phyloP scores from a whole-genome alignment of 805 yeast species.

The Wickerhamiella sorbophila region DNA sequence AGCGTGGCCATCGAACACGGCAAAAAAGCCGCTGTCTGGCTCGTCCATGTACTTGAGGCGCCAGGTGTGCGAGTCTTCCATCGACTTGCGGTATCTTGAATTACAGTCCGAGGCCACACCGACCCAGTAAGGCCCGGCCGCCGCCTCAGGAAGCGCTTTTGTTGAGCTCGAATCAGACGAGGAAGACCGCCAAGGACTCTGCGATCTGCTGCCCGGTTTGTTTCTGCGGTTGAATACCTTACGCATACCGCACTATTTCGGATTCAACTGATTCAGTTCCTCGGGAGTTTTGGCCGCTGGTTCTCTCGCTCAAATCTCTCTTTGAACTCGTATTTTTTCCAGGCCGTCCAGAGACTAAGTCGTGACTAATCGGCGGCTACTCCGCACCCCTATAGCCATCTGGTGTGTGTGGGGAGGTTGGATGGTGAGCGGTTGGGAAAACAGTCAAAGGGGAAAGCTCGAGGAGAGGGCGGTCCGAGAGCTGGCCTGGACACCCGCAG shows the following conservation, averaged over 20 bases:
- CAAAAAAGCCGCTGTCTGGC: constrained; percentile 85
- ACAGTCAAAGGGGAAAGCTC: no score
- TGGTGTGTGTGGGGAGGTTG: no score
- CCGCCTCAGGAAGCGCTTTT: neutral
- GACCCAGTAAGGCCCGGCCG: constrained; percentile 41
- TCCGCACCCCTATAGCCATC: no score
- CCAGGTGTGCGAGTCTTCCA: constrained; percentile 94
- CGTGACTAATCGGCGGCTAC: no score
- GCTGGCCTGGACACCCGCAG: no score
- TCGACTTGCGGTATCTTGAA: constrained; percentile 60
- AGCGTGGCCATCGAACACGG: constrained; percentile 94
- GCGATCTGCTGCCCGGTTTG: neutral
- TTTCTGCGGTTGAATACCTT: neutral
- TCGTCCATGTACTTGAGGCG: constrained; percentile 81
- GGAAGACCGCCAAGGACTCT: neutral
- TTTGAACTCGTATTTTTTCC: no score
- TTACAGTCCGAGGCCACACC: constrained; percentile 91
- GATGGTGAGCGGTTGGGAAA: no score
- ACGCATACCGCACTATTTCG: neutral
- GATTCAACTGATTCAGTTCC: neutral
- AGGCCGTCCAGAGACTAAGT: no score
- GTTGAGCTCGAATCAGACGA: neutral
- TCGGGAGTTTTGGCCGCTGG: no score
- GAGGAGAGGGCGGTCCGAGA: no score
- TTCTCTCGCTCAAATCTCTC: no score